Conservation (phyloP, 2,329 filamentous ascomycete genomes). For the Rutstroemia sydowiana region DNA sequence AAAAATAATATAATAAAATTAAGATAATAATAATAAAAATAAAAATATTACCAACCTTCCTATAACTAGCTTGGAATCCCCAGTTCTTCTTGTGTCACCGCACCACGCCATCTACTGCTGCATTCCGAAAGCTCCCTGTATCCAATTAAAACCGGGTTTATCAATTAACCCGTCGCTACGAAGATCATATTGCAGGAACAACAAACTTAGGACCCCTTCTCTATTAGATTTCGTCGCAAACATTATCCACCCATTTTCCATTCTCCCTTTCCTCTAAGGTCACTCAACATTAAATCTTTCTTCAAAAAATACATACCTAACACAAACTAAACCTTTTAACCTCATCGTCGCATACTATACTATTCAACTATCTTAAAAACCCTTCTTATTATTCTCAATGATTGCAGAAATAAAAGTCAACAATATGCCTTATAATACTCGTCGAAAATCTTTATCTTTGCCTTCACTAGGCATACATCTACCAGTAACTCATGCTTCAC, state of each 20-base stretch:
- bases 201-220: conserved; percentile 12
- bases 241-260: neutral
- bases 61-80: neutral
- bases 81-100: conserved; percentile 5
- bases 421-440: conserved; percentile 91
- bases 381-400: conserved; percentile 10
- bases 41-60: neutral
- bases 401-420: conserved; percentile 11
- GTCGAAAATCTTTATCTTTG: conserved; percentile 89
- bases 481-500: conserved; percentile 56
- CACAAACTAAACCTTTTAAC: conserved; percentile 4
- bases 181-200: conserved; percentile 29
- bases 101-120: conserved; percentile 10
- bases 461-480: conserved; percentile 89
- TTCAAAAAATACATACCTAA: conserved; percentile 6
- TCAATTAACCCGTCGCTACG: conserved; percentile 21
- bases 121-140: conserved; percentile 23
- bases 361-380: conserved; percentile 4
- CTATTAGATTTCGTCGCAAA: neutral
- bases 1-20: neutral
- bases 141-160: conserved; percentile 18
- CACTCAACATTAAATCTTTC: conserved; percentile 6
- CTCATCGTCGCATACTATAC: conserved; percentile 4
- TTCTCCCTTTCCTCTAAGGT: neutral
- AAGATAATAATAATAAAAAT: neutral